Base-by-base conservation (phyloP, 129 eudicot genomes). In the Sambucus nigra region DNA sequence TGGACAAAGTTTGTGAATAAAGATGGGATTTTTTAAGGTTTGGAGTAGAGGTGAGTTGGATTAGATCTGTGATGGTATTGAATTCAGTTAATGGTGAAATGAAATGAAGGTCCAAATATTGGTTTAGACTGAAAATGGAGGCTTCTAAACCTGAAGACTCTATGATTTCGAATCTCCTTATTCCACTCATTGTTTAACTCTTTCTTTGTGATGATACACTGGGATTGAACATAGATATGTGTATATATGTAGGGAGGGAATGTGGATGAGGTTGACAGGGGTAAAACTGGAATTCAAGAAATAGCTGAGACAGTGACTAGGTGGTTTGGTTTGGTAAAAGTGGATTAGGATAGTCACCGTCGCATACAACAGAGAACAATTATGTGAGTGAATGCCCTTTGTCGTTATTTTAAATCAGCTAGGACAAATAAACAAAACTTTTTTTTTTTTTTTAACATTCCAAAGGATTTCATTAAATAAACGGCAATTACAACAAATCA, bases 11-110 rank as follows among this genome's bases (percentile, higher is more conserved):
- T 70, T 78, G 64, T 15, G 80, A 67, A 66, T 75, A 75, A 15
- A 66, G 38, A 24, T 29, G 58, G 33, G 58, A n/a, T 14, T 57
- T 27, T 17, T 57, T 68, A 61, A 73, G 45, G 44, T 63, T 57
- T 25, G 70, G 82, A 40, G 69, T 41, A 22, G 80, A 14, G 28
- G 70, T 32, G 44, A 84, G 66, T 49, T 81, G 83, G 70, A 84
- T 51, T 40, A 80, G 70, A 68, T 88, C 89, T 25, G 83, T 65
- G 73, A 76, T n/a, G n/a, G 61, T 22, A 54, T 63, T 44, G 45
- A 70, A 51, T 52, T 63, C 73, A 39, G 68, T 47, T 44, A 73
- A 73, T 9, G 78, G 83, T 19, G 72, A 53, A 0, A 69, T 3
- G 70, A 57, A 25, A 47, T 2, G 57, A 40, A 61, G 41, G 26